A percentile compares a stretch with the other conserved stretches of the same genome.
phyloP scores from a whole-genome alignment of 2,329 filamentous ascomycete species.

The Colletotrichum tropicicola region DNA sequence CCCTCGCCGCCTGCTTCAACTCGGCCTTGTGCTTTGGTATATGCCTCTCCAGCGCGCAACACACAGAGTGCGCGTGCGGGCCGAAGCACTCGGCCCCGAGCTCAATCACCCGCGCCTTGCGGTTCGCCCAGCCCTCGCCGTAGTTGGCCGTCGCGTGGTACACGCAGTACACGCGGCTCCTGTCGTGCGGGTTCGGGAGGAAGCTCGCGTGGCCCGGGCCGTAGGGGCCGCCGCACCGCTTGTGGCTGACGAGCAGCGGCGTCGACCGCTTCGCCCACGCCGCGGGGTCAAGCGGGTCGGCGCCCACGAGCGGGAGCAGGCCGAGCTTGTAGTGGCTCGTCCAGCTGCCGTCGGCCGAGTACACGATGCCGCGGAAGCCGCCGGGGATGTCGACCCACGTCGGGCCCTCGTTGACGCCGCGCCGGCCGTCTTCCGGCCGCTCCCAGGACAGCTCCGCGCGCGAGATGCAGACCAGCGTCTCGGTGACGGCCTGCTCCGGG shows the following conservation, averaged over 20 bases:
- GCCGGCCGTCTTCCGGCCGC: conserved; percentile 43
- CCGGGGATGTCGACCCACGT: conserved; percentile 59
- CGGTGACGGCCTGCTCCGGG: conserved; percentile 50
- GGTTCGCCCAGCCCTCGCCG: conserved; percentile 33
- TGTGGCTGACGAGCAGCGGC: conserved; percentile 59
- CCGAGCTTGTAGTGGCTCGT: conserved; percentile 62
- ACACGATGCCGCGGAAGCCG: conserved; percentile 61
- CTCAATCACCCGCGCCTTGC: conserved; percentile 33
- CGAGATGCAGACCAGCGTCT: conserved; percentile 57
- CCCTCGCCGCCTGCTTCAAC: not conserved
- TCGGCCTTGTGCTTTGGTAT: conserved; percentile 8
- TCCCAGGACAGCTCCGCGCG: conserved; percentile 62
- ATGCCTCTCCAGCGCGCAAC: conserved; percentile 28
- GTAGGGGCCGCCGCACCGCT: conserved; percentile 56
- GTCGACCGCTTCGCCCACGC: conserved; percentile 62
- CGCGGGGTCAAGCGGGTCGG: conserved; percentile 51
- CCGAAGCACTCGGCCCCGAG: conserved; percentile 28
- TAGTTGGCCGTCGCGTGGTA: conserved; percentile 62
- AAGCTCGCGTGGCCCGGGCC: conserved; percentile 68
- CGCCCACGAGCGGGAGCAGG: conserved; percentile 61
- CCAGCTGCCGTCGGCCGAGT: conserved; percentile 66
- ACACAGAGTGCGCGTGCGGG: conserved; percentile 26
- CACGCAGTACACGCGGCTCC: conserved; percentile 61
- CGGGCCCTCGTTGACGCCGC: conserved; percentile 64
- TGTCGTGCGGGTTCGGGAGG: conserved; percentile 62